Conservation (phyloP, 2,329 filamentous ascomycete species). For the Fusarium xylarioides region DNA sequence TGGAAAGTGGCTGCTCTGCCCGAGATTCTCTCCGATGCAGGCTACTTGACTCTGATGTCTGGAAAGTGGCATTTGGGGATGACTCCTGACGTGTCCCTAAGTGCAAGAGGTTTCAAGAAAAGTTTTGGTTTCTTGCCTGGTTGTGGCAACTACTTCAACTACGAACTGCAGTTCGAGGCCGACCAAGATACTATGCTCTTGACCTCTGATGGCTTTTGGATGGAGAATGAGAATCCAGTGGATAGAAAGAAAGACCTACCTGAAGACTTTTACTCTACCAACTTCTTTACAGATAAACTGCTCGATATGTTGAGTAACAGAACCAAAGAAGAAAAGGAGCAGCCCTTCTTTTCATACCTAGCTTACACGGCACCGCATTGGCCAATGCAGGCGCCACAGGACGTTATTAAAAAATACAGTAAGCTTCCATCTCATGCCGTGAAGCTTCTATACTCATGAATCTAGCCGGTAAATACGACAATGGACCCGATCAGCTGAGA, state of each 20-base stretch:
- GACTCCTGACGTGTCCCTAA: slow-evolving; percentile 36
- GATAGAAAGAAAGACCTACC: slow-evolving; percentile 53
- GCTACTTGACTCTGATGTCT: slow-evolving; percentile 45
- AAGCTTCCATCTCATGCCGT: fast-evolving
- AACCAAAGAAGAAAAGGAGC: slow-evolving; percentile 42
- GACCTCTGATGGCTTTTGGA: slow-evolving; percentile 45
- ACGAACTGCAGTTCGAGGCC: slow-evolving; percentile 52
- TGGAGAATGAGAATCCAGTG: slow-evolving; percentile 51
- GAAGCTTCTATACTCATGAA: not conserved
- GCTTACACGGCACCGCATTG: slow-evolving; percentile 13
- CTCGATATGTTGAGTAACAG: slow-evolving; percentile 54
- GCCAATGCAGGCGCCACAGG: slow-evolving; percentile 11
- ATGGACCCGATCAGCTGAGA: slow-evolving; percentile 54
- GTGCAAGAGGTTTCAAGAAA: slow-evolving; percentile 51
- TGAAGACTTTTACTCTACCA: slow-evolving; percentile 61
- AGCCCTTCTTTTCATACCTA: slow-evolving; percentile 10
- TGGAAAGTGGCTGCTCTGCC: slow-evolving; percentile 42
- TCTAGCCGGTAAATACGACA: slow-evolving; percentile 43
- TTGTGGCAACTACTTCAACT: slow-evolving; percentile 63
- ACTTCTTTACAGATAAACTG: slow-evolving; percentile 62
- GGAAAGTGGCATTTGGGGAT: slow-evolving; percentile 51
- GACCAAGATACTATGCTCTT: slow-evolving; percentile 58
- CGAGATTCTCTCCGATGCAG: slow-evolving; percentile 43
- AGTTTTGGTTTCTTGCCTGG: slow-evolving; percentile 54
- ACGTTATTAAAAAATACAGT: slow-evolving; percentile 8